Conservation (phyloP, 306 rosid genomes). For the Pterocarpus macrocarpus region DNA sequence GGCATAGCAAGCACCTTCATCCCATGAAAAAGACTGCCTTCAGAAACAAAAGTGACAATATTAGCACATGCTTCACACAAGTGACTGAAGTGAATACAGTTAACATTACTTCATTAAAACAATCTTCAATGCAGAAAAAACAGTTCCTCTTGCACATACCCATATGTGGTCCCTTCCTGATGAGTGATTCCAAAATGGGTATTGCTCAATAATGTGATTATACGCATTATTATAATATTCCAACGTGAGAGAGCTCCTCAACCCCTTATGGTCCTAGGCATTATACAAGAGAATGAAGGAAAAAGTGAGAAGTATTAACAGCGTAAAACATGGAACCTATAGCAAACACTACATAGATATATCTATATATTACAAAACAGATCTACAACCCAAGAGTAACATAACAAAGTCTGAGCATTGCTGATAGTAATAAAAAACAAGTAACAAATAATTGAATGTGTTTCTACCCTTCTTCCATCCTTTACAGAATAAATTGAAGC, state of each 20-base stretch:
- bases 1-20: conserved; percentile 99
- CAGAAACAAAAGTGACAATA: conserved; percentile 53
- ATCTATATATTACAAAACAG: conserved; percentile 25
- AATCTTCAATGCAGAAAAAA: conserved; percentile 29
- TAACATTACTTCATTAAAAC: conserved; percentile 31
- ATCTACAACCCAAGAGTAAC: conserved; percentile 24
- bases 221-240: conserved; percentile 83
- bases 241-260: conserved; percentile 96
- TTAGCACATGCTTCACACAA: conserved; percentile 47
- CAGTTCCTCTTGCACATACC: conserved; percentile 61
- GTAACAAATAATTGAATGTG: conserved; percentile 18
- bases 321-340: conserved; percentile 33
- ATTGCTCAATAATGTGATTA: conserved; percentile 74
- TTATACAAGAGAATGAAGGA: conserved; percentile 30
- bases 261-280: conserved; percentile 78
- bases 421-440: conserved; percentile 25
- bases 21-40: conserved; percentile 98
- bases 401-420: conserved; percentile 23
- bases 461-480: conserved; percentile 19
- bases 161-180: conserved; percentile 97
- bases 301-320: conserved; percentile 6
- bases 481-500: background rate
- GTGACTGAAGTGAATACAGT: conserved; percentile 30
- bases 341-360: background rate
- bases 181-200: conserved; percentile 88